These are phyloP conservation scores for Colletotrichum sp. DNA, from an alignment of 2,329 filamentous ascomycete species.

Conservation along the genomic window DNA sequence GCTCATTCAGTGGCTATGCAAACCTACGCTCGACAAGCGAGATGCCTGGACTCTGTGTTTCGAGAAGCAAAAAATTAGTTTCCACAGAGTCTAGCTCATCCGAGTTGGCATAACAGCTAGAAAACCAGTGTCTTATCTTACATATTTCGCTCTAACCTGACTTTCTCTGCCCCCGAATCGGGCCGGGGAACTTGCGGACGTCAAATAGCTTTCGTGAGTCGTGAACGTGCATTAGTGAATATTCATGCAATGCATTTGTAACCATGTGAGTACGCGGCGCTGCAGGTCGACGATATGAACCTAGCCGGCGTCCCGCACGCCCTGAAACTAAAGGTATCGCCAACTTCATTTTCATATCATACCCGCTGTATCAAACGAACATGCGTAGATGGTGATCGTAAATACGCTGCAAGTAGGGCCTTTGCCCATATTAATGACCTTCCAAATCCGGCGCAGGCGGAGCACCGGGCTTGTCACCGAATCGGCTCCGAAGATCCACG, in stretches of 20 bases:
- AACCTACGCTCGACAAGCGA: neutral
- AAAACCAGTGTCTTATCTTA: neutral
- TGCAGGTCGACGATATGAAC: neutral
- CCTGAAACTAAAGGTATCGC: neutral
- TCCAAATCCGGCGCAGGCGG: neutral
- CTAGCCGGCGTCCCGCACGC: neutral
- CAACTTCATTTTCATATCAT: neutral
- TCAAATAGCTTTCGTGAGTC: neutral
- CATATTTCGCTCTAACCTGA: neutral
- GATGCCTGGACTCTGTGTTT: neutral
- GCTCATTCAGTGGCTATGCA: neutral
- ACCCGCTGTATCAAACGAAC: neutral
- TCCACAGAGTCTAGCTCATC: neutral
- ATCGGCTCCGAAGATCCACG: neutral
- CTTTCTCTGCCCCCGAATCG: neutral
- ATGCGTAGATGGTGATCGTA: neutral
- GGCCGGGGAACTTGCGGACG: neutral
- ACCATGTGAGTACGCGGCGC: neutral
- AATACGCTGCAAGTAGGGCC: neutral
- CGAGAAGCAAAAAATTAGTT: neutral
- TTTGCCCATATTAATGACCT: neutral
- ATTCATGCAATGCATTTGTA: neutral
- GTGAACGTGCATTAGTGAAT: neutral
- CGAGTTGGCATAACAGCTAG: neutral
- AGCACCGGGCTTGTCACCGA: neutral